A percentile compares a stretch with the other conserved stretches of the same genome.
Conservation (phyloP, 805 yeast species). For the Starmerella bacillaris region DNA sequence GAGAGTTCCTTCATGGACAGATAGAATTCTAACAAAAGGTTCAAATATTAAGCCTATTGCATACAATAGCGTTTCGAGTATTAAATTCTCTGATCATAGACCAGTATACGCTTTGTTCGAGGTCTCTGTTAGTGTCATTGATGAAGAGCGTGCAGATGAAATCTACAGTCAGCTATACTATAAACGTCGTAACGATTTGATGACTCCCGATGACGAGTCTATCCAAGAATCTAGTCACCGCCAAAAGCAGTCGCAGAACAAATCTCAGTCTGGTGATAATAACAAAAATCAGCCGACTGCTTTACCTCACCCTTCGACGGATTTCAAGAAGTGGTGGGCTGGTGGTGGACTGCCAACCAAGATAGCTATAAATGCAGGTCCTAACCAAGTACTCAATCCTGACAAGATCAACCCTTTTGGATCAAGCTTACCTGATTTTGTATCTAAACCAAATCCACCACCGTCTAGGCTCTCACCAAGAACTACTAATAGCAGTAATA, state of each 20-base stretch:
- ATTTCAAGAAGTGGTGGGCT: slow-evolving; percentile 78
- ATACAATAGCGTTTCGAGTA: slow-evolving; percentile 44
- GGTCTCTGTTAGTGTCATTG: slow-evolving; percentile 48
- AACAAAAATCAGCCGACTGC: slow-evolving; percentile 21
- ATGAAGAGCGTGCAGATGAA: slow-evolving; percentile 39
- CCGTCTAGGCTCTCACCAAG: slow-evolving; percentile 3
- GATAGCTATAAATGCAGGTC: slow-evolving; percentile 32
- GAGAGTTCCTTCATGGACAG: slow-evolving; percentile 94
- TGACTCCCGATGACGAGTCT: slow-evolving; percentile 15
- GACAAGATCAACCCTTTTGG: slow-evolving; percentile 48
- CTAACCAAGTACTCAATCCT: slow-evolving; percentile 46
- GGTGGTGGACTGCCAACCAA: slow-evolving; percentile 60
- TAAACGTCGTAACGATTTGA: slow-evolving; percentile 29
- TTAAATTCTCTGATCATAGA: slow-evolving; percentile 69
- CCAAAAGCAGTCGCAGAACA: slow-evolving; percentile 11
- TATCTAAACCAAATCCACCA: slow-evolving; percentile 18
- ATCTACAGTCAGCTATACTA: slow-evolving; percentile 44
- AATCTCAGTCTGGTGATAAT: slow-evolving; percentile 17
- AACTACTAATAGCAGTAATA: no score
- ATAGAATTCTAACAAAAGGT: slow-evolving; percentile 58
- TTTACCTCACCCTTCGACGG: slow-evolving; percentile 82
- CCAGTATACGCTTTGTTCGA: slow-evolving; percentile 75
- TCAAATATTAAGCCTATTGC: slow-evolving; percentile 32
- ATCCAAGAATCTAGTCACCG: not conserved
- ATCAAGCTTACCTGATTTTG: slow-evolving; percentile 34